Base-by-base conservation (phyloP, 805 yeast genomes). In the Suhomyces sp. region DNA sequence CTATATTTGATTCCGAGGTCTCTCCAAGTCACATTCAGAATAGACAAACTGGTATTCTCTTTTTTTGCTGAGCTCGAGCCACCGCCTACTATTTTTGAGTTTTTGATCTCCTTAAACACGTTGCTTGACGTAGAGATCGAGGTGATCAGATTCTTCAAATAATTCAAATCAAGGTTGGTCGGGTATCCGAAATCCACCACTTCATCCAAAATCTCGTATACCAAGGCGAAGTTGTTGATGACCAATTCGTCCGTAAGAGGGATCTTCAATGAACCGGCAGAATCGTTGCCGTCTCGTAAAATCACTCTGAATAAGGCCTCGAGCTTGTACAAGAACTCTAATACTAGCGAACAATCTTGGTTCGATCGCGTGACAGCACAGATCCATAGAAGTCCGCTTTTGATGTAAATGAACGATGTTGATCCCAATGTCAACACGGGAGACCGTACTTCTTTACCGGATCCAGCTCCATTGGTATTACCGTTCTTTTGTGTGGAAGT, bases 321-420 rank as follows among this genome's bases (percentile, higher is more conserved):
- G 16, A 91, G 63, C 39, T 75, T 74, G 61, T 78, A 78, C 15
- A 91, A 62, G 50, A 83, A 86, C 63, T 91, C 97, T 53, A 88
- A 76, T 1, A 90, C 76, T 3, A 79, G 58, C 1, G 88, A 77
- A 21, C 90, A 88, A 54, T 91, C 96, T 23, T 82, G 86, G 54
- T 91, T 93, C 27, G 88, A 81, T 43, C 97, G 74, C 1, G 95
- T 78, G n/a, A 90, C 88, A 0, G 90, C 95, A 8, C 90, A 95
- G 6, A 88, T 50, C 83, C 95, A 93, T 11, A 91, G 48, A 33
- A 72, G 65, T 10, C 70, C 70, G 19, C 73, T 67, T 44, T 76
- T 77, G 31, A 86, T 80, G 52, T 88, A 90, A 35, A 88, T 72
- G 54, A 91, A 93, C 0, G 96, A 83, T 0, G 98, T 93, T 0